Conservation (phyloP, 495 filamentous ascomycete species). For the Xylaria nigripes region DNA sequence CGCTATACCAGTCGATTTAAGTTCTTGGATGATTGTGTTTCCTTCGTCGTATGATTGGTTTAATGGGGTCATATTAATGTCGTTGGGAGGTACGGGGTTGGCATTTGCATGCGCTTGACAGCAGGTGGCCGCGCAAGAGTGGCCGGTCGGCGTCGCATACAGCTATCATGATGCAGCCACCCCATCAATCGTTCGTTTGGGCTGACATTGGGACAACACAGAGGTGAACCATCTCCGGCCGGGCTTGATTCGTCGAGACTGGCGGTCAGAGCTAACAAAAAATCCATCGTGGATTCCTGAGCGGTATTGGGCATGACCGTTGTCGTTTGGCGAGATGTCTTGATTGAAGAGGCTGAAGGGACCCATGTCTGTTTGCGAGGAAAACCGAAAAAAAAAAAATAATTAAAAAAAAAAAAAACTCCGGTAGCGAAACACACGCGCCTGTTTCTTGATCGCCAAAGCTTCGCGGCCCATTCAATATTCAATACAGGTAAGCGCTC, state of each 20-base stretch:
- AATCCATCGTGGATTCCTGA: neutral
- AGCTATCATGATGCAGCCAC: slow-evolving; percentile 11
- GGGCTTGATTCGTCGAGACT: slow-evolving; percentile 4
- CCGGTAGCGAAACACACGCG: slow-evolving; percentile 2
- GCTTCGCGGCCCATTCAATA: slow-evolving; percentile 2
- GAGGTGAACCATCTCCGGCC: slow-evolving; percentile 2
- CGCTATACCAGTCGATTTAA: slow-evolving; percentile 1
- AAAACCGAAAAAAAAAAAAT: too few relatives aligned
- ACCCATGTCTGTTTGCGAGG: slow-evolving; percentile 1
- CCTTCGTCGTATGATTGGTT: neutral
- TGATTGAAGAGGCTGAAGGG: slow-evolving; percentile 9
- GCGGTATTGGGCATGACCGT: slow-evolving; percentile 10
- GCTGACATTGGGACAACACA: slow-evolving; percentile 7
- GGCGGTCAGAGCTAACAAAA: slow-evolving; percentile 2
- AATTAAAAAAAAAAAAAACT: too few relatives aligned
- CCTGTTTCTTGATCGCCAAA: neutral
- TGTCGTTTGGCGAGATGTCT: slow-evolving; percentile 8
- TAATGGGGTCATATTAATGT: neutral
- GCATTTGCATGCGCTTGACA: slow-evolving; percentile 5
- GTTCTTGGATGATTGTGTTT: neutral
- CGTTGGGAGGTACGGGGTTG: neutral
- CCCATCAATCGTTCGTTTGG: slow-evolving; percentile 2
- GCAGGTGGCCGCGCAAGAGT: neutral
- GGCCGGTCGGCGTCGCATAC: slow-evolving; percentile 5
- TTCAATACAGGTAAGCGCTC: neutral